Percentiles rank a stretch among this genome's conserved stretches.
Evolutionary conservation across 495 filamentous ascomycete species (phyloP).

Genomic region (Podospora comata): DNA sequence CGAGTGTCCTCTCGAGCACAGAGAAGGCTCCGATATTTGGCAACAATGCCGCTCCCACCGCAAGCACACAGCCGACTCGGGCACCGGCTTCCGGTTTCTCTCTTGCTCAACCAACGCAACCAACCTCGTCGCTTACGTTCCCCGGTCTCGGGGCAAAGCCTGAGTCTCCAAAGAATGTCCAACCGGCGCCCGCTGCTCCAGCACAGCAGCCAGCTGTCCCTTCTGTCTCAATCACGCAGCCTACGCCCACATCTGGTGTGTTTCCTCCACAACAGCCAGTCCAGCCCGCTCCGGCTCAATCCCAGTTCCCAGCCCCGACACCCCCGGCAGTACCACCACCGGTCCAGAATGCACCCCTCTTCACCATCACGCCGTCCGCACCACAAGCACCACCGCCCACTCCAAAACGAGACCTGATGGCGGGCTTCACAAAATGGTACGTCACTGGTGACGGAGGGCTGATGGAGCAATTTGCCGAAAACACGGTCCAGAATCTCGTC

Average conservation of each 20-base stretch:
- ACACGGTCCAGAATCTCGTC: conserved; percentile 39
- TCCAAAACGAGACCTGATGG: conserved; percentile 34
- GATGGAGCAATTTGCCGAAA: conserved; percentile 37
- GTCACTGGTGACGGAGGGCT: conserved; percentile 44
- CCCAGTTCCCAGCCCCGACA: background rate
- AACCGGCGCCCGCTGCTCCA: background rate
- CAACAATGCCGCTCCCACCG: background rate
- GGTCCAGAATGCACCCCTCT: background rate
- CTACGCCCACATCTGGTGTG: background rate
- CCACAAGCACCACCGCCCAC: conserved; percentile 6
- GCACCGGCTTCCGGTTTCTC: background rate
- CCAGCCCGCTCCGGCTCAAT: background rate
- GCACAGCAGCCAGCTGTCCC: background rate
- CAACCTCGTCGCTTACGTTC: background rate
- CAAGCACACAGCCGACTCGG: background rate
- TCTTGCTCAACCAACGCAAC: background rate
- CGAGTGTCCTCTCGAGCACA: background rate
- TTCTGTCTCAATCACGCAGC: background rate
- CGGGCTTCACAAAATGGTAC: conserved; percentile 46
- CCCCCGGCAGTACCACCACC: background rate
- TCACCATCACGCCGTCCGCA: background rate
- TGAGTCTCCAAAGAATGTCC: background rate
- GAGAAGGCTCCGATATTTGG: conserved; percentile 3
- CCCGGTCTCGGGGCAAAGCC: background rate
- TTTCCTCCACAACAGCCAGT: conserved; percentile 1